Evolutionary conservation across 345 rosid species (phyloP).

Genomic region (Salix dunnii): DNA sequence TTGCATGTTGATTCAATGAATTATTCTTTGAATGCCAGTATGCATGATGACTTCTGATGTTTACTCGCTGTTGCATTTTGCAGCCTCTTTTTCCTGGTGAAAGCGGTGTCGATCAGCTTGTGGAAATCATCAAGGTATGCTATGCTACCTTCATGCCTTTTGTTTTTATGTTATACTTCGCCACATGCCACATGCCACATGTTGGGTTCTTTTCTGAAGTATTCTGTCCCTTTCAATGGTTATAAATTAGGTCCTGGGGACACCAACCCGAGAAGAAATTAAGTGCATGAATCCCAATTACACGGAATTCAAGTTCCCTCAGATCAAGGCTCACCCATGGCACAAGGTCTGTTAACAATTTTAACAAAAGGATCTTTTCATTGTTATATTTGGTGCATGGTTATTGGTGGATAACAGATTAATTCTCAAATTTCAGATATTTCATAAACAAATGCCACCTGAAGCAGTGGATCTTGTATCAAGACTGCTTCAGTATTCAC

Average conservation of each 20-base stretch:
- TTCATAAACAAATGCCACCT: constrained; percentile 23
- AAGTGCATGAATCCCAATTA: constrained; percentile 98
- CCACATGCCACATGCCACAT: background rate
- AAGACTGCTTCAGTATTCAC: constrained; percentile 28
- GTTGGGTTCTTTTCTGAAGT: background rate
- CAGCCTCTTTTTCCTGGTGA: constrained; percentile 98
- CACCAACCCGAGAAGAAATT: constrained; percentile 96
- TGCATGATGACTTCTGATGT: constrained; percentile 5
- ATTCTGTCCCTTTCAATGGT: background rate
- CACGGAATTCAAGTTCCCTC: constrained; percentile 95
- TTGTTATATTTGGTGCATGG: background rate
- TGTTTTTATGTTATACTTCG: background rate
- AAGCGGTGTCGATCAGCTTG: constrained; percentile 94
- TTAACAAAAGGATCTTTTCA: background rate
- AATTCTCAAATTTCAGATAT: constrained; percentile 14
- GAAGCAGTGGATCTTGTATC: constrained; percentile 29
- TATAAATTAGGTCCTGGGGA: constrained; percentile 67
- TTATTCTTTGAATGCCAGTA: background rate
- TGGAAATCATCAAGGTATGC: constrained; percentile 90
- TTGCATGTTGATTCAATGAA: background rate
- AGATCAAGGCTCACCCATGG: constrained; percentile 99
- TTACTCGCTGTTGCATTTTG: constrained; percentile 20
- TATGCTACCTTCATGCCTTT: background rate
- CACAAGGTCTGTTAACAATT: constrained; percentile 59
- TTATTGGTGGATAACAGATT: background rate